A percentile compares a stretch with the other conserved stretches of the same genome.
Evolutionary conservation across 176 grass and related monocot genomes (phyloP).

Genomic region (Paspalum notatum): DNA sequence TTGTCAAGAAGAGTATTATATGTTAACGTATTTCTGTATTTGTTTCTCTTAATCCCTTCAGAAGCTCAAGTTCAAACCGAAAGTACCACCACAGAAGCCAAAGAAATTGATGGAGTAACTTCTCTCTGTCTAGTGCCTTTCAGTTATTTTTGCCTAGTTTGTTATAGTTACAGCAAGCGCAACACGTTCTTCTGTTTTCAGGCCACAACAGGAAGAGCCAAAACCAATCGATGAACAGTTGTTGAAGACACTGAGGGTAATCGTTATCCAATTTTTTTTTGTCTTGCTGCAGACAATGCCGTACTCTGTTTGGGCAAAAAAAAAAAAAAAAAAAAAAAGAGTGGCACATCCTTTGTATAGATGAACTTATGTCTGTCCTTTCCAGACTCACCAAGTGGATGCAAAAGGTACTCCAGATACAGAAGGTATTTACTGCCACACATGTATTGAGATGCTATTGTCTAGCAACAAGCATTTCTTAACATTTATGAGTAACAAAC

Average conservation of each 20-base stretch:
- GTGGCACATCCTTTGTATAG: neutral
- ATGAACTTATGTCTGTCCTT: conserved; percentile 32
- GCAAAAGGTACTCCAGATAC: conserved; percentile 27
- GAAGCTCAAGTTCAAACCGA: conserved; percentile 69
- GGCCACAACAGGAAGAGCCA: conserved; percentile 37
- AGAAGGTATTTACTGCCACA: conserved; percentile 28
- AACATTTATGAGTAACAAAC: neutral
- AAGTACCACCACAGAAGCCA: conserved; percentile 51
- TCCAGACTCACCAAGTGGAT: conserved; percentile 47
- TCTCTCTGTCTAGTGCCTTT: neutral
- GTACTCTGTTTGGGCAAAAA: neutral
- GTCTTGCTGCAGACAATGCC: conserved; percentile 18
- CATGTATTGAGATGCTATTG: neutral
- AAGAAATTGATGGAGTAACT: conserved; percentile 53
- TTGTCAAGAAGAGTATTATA: neutral
- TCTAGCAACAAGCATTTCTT: neutral
- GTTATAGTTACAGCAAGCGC: neutral
- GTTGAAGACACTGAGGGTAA: conserved; percentile 54
- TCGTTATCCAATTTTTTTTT: conserved; percentile 29
- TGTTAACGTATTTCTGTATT: neutral
- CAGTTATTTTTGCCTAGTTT: neutral
- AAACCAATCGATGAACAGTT: conserved; percentile 56
- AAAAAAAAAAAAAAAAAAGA: neutral
- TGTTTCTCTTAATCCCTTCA: conserved; percentile 4
- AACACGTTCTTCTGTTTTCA: conserved; percentile 26